Evolutionary conservation across 495 filamentous ascomycete genomes (phyloP).

Genomic region (Talaromyces ruber): DNA sequence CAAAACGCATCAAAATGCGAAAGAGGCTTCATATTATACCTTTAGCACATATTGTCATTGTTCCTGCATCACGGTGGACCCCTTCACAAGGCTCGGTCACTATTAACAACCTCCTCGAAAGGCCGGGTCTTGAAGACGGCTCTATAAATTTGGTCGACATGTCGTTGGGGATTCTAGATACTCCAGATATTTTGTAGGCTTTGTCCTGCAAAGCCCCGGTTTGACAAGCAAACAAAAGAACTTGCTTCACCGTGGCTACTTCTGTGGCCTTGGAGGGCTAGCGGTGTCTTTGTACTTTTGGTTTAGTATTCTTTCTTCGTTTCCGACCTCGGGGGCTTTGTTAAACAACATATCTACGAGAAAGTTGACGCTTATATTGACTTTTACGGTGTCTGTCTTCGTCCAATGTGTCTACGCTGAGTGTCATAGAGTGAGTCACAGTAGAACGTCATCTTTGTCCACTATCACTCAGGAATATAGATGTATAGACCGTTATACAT

Average conservation of each 20-base stretch:
- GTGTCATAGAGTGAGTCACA: background rate
- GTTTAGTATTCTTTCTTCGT: background rate
- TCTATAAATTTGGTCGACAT: background rate
- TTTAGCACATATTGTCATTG: background rate
- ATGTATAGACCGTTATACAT: background rate
- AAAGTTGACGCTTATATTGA: background rate
- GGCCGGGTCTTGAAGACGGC: background rate
- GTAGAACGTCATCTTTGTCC: background rate
- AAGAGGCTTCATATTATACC: background rate
- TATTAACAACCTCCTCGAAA: background rate
- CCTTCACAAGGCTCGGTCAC: background rate
- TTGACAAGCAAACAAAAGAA: background rate
- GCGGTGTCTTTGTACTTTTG: background rate
- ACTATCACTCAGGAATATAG: background rate
- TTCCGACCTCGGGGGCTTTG: background rate
- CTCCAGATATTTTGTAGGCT: background rate
- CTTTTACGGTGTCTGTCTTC: background rate
- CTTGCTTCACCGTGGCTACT: background rate
- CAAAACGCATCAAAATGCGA: background rate
- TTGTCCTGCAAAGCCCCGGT: background rate
- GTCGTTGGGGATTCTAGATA: background rate
- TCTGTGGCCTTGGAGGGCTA: background rate
- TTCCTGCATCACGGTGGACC: background rate
- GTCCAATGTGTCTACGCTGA: background rate
- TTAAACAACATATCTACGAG: background rate